Conservation (phyloP, 345 rosid species). For the Bretschneidera sinensis region DNA sequence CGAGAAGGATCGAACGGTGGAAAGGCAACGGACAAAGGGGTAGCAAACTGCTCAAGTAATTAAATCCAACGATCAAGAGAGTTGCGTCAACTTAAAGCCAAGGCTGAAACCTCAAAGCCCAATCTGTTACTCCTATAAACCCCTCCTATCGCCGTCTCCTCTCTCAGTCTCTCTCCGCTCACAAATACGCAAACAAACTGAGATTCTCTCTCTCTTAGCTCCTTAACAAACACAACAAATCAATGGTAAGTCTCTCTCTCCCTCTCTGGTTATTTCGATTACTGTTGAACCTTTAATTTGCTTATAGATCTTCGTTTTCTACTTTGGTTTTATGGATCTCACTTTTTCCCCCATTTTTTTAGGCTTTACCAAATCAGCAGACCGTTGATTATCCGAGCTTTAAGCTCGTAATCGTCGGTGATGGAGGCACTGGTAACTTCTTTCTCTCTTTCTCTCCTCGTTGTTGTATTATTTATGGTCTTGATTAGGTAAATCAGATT, state of each 20-base stretch:
- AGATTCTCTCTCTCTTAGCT: neutral
- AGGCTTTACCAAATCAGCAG: constrained; percentile 77
- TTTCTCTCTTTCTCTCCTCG: neutral
- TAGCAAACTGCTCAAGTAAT: neutral
- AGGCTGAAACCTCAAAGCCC: constrained; percentile 19
- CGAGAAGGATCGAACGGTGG: constrained; percentile 37
- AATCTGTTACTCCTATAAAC: constrained; percentile 14
- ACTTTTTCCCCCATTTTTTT: neutral
- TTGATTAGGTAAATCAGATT: neutral
- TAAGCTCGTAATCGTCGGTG: constrained; percentile 95
- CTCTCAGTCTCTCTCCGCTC: neutral
- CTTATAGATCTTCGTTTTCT: constrained; percentile 3
- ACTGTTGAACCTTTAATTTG: neutral
- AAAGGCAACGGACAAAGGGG: constrained; percentile 3
- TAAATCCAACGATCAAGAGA: constrained; percentile 37
- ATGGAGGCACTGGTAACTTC: constrained; percentile 80
- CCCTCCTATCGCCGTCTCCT: constrained; percentile 13
- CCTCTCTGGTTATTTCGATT: neutral
- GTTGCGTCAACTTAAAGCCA: constrained; percentile 45
- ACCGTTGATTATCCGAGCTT: constrained; percentile 71
- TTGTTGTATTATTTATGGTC: neutral
- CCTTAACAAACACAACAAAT: neutral
- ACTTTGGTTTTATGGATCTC: neutral
- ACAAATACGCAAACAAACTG: neutral
- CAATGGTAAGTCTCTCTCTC: constrained; percentile 17